Percentiles rank a stretch among this genome's conserved stretches.
Evolutionary conservation across 805 yeast species (phyloP).

Genomic region (Saccharomycopsis oosterbeekiorum): DNA sequence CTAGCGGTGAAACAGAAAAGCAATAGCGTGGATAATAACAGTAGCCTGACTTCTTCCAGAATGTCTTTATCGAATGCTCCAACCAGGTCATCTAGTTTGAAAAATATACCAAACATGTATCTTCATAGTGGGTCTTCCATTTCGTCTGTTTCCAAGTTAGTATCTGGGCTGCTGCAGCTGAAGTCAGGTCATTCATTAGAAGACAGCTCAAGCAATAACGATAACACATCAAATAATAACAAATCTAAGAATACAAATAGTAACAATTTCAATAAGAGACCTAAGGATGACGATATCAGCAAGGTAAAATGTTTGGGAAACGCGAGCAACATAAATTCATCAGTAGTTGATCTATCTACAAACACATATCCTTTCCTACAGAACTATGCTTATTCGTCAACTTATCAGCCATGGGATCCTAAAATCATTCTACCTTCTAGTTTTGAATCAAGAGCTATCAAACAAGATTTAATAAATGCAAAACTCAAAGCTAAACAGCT

Average conservation of each 20-base stretch:
- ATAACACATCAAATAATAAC: background rate
- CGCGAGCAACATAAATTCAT: background rate
- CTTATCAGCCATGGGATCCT: background rate
- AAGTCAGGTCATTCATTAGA: background rate
- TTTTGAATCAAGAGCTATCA: background rate
- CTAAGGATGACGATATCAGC: background rate
- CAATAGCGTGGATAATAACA: background rate
- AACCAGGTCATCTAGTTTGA: background rate
- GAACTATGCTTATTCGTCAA: background rate
- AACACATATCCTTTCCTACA: background rate
- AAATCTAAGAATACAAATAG: background rate
- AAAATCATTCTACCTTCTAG: background rate
- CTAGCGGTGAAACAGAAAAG: background rate
- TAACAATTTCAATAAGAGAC: too few relatives aligned
- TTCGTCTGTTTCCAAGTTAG: background rate
- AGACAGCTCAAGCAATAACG: background rate
- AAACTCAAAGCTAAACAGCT: background rate
- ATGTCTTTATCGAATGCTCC: background rate
- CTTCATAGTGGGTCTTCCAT: background rate
- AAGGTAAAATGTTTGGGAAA: background rate
- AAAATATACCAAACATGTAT: background rate
- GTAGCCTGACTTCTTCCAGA: background rate
- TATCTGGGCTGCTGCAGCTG: background rate
- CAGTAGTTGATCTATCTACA: background rate
- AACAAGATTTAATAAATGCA: background rate